Evolutionary conservation across 129 eudicot genomes (phyloP), one percentile per base, ranked within the genome.

Genomic region (Ambrosia trifida): DNA sequence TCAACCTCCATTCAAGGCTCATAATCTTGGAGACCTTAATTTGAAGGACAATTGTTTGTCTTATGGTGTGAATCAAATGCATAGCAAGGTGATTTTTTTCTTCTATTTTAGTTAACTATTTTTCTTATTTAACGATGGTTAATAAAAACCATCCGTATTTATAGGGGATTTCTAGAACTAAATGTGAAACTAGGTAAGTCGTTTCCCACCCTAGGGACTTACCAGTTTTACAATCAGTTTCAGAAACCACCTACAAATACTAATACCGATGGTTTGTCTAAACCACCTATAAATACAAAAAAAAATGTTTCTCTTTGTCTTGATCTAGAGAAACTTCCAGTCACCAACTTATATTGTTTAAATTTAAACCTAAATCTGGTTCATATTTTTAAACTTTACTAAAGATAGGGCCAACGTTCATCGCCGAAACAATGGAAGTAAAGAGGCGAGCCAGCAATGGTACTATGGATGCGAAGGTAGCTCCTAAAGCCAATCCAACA

Each of bases 391-490:
- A 56, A 53, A 41, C 28, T 51, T 31, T 19, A 56, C 67, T 61
- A 4, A 75, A 87, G 89, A 69, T 57, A 30, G 64, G 17, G 31
- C 64, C 38, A 57, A 5, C 64, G 4, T 28, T 57, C 64, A 4
- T 57, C 0, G 64, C 28, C 5, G 64, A 44, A 46, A 45, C 75
- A 40, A 16, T 54, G 20, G 85, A 86, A 73, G 69, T 78, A 14
- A 82, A 86, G 76, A 83, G 90, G 68, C 46, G 72, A 46, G 84
- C 78, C 78, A 78, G 49, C 67, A 67, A 47, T 45, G 41, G 76
- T 80, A n/a, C n/a, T n/a, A 87, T 76, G 74, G 73, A 82, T n/a
- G 73, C 78, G 18, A 89, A 86, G 72, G 62, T 76, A 16, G 50
- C 77, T 58, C 62, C 77, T 66, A 79, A 56, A 80, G 73, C 35